Percentiles rank a stretch among this genome's conserved stretches.
Evolutionary conservation across 176 grass and related monocot genomes (phyloP).

Genomic region (Eleusine coracana): DNA sequence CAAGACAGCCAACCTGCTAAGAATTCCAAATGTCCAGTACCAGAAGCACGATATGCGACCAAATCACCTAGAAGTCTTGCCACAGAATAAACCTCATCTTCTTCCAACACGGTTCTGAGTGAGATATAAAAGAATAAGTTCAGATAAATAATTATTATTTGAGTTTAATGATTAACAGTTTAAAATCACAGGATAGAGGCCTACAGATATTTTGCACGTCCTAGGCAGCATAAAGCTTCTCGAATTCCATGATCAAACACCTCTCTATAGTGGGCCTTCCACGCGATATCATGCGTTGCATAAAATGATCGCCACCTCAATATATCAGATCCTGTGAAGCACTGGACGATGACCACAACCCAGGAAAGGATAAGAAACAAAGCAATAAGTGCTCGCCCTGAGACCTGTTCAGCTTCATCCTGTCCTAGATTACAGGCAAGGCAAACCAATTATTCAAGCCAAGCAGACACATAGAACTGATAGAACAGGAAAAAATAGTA

Average conservation of each 20-base stretch:
- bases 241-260: conserved; percentile 97
- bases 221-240: conserved; percentile 97
- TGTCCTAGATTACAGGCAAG: conserved; percentile 72
- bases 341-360: conserved; percentile 78
- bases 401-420: conserved; percentile 62
- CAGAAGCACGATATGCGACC: conserved; percentile 99
- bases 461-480: conserved; percentile 29
- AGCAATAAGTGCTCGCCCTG: conserved; percentile 56
- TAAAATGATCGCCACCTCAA: conserved; percentile 96
- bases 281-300: conserved; percentile 94
- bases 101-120: conserved; percentile 82
- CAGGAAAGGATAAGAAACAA: conserved; percentile 81
- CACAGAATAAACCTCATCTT: conserved; percentile 96
- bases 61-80: conserved; percentile 95
- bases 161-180: background rate
- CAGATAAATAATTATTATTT: conserved; percentile 26
- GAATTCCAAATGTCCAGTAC: conserved; percentile 95
- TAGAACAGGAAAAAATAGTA: conserved; percentile 24
- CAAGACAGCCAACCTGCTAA: conserved; percentile 69
- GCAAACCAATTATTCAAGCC: conserved; percentile 42
- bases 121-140: conserved; percentile 28
- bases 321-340: conserved; percentile 91
- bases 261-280: conserved; percentile 99
- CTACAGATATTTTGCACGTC: conserved; percentile 92
- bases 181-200: conserved; percentile 41